Evolutionary conservation across 257 asterid genomes (phyloP).

Genomic region (Eucommia ulmoides): DNA sequence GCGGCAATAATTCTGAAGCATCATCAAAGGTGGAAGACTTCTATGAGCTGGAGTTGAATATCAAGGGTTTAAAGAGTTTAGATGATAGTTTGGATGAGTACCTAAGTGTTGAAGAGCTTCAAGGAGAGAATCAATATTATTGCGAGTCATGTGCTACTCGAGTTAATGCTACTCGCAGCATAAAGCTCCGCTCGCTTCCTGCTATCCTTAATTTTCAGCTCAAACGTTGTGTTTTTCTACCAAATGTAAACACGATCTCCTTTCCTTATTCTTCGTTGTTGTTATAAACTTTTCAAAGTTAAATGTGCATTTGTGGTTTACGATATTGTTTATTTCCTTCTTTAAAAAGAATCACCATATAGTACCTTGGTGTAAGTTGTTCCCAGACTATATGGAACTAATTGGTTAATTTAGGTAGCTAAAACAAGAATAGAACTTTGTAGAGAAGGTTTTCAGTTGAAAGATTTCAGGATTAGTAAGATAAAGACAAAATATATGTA

Average conservation of each 20-base stretch:
- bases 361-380: too few species aligned
- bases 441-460: too few species aligned
- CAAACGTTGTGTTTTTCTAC: slow-evolving; percentile 95
- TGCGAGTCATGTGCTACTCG: slow-evolving; percentile 80
- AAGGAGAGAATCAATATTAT: slow-evolving; percentile 88
- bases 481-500: too few species aligned
- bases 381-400: too few species aligned
- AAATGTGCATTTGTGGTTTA: too few species aligned
- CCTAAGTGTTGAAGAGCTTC: slow-evolving; percentile 82
- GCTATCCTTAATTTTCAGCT: slow-evolving; percentile 89
- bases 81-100: slow-evolving; percentile 87
- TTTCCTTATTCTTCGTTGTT: slow-evolving; percentile 4
- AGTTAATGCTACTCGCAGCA: slow-evolving; percentile 93
- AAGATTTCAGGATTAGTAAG: too few species aligned
- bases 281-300: not conserved
- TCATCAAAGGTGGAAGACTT: slow-evolving; percentile 89
- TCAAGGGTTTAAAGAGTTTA: slow-evolving; percentile 82
- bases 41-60: slow-evolving; percentile 90
- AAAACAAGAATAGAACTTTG: too few species aligned
- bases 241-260: slow-evolving; percentile 48
- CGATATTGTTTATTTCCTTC: too few species aligned
- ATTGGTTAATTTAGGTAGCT: too few species aligned
- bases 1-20: slow-evolving; percentile 93
- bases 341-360: too few species aligned
- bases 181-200: slow-evolving; percentile 87